Conservation (phyloP, 208 protist species). For the Acanthamoeba lenticulata region DNA sequence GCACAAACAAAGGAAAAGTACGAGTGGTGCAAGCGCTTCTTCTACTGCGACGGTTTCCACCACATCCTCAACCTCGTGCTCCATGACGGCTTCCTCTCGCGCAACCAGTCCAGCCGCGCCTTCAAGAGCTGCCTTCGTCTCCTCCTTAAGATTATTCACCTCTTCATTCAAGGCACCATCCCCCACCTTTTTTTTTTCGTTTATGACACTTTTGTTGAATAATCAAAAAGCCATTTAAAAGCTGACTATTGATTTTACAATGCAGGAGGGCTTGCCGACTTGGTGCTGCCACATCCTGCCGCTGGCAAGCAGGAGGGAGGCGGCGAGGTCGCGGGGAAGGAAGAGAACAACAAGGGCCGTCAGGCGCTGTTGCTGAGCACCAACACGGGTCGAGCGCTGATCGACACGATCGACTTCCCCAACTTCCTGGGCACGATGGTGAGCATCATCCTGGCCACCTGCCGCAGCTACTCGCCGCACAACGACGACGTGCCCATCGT, state of each 20-base stretch:
- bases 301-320: background rate
- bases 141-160: slow-evolving; percentile 34
- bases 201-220: background rate
- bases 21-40: slow-evolving; percentile 41
- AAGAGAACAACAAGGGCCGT: background rate
- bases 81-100: background rate
- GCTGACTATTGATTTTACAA: background rate
- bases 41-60: slow-evolving; percentile 33
- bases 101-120: slow-evolving; percentile 2
- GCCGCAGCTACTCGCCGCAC: background rate
- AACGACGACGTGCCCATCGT: slow-evolving; percentile 63
- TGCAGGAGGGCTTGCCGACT: background rate
- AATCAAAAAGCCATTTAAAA: background rate
- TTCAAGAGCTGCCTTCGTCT: slow-evolving; percentile 13
- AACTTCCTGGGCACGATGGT: slow-evolving; percentile 38
- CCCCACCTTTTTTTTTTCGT: background rate
- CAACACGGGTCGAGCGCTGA: slow-evolving; percentile 5
- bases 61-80: slow-evolving; percentile 33
- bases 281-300: background rate
- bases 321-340: background rate
- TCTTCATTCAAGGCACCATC: slow-evolving; percentile 16
- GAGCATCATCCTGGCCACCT: background rate
- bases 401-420: slow-evolving; percentile 46
- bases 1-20: slow-evolving; percentile 3
- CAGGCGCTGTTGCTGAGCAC: slow-evolving; percentile 3